A percentile compares a stretch with the other conserved stretches of the same genome.
These are phyloP conservation scores for Pseudocercospora musae DNA, from an alignment of 2,329 filamentous ascomycete genomes.

Conservation along the genomic window DNA sequence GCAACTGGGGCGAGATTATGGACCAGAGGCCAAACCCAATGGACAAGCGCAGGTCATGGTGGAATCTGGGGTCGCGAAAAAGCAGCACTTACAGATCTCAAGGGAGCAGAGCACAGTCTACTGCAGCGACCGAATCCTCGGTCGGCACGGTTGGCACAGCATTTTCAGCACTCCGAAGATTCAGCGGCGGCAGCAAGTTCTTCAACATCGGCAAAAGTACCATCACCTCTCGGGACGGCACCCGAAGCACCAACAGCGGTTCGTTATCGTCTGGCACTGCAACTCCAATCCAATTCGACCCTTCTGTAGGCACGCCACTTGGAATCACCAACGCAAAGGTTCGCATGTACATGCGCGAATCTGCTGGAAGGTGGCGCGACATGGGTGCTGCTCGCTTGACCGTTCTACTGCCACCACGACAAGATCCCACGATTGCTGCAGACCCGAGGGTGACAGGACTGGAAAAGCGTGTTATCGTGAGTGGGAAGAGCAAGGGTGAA, in stretches of 20 bases:
- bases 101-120: conserved; percentile 52
- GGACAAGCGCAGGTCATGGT: conserved; percentile 44
- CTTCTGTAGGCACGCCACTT: conserved; percentile 45
- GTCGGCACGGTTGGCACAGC: conserved; percentile 74
- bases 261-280: conserved; percentile 51
- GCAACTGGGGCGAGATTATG: conserved; percentile 50
- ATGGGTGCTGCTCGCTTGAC: conserved; percentile 80
- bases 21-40: conserved; percentile 32
- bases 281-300: conserved; percentile 33
- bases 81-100: conserved; percentile 55
- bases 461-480: conserved; percentile 83
- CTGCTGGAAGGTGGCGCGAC: conserved; percentile 80
- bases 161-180: conserved; percentile 71
- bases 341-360: conserved; percentile 75
- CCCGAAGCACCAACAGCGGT: conserved; percentile 57
- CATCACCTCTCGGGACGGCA: conserved; percentile 57
- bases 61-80: conserved; percentile 53
- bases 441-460: conserved; percentile 48
- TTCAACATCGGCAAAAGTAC: conserved; percentile 84
- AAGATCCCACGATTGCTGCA: conserved; percentile 35
- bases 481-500: conserved; percentile 64
- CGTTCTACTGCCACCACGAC: conserved; percentile 68
- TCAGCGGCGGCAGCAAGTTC: conserved; percentile 65
- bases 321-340: conserved; percentile 81
- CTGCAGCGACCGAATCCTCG: conserved; percentile 68